Evolutionary conservation across 2,329 filamentous ascomycete species (phyloP).

Genomic region (Basipetospora sp.): DNA sequence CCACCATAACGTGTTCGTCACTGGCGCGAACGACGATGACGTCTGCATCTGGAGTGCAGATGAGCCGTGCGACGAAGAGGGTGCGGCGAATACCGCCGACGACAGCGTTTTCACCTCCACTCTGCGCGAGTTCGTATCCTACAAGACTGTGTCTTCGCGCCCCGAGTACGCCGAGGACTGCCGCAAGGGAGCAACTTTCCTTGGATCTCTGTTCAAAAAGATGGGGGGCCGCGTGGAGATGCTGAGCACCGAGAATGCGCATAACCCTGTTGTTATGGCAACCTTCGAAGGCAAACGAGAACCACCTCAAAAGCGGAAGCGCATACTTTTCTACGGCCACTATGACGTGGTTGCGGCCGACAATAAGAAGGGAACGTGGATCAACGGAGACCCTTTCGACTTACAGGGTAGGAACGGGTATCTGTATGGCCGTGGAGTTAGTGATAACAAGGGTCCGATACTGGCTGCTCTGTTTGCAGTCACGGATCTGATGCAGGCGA

Average conservation of each 20-base stretch:
- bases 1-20: conserved; percentile 72
- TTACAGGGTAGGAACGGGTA: conserved; percentile 82
- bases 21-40: conserved; percentile 81
- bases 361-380: conserved; percentile 58
- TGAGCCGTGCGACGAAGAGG: conserved; percentile 24
- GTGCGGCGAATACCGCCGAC: conserved; percentile 21
- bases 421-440: conserved; percentile 87
- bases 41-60: conserved; percentile 76
- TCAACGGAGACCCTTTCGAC: conserved; percentile 67
- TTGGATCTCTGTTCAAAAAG: conserved; percentile 80
- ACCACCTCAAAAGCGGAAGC: conserved; percentile 54
- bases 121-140: conserved; percentile 74
- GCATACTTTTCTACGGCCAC: conserved; percentile 90
- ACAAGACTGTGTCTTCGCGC: conserved; percentile 78
- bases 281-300: conserved; percentile 66
- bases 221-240: conserved; percentile 82
- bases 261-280: conserved; percentile 88
- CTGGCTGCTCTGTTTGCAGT: conserved; percentile 89
- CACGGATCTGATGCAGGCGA: conserved; percentile 73
- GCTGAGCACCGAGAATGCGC: conserved; percentile 61
- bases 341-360: conserved; percentile 94
- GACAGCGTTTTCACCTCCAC: conserved; percentile 42
- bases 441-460: conserved; percentile 93
- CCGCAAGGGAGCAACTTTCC: conserved; percentile 76
- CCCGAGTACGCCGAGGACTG: conserved; percentile 83